These are phyloP conservation scores for Elsinoe fawcettii DNA, from an alignment of 2,329 filamentous ascomycete species.

Conservation along the genomic window DNA sequence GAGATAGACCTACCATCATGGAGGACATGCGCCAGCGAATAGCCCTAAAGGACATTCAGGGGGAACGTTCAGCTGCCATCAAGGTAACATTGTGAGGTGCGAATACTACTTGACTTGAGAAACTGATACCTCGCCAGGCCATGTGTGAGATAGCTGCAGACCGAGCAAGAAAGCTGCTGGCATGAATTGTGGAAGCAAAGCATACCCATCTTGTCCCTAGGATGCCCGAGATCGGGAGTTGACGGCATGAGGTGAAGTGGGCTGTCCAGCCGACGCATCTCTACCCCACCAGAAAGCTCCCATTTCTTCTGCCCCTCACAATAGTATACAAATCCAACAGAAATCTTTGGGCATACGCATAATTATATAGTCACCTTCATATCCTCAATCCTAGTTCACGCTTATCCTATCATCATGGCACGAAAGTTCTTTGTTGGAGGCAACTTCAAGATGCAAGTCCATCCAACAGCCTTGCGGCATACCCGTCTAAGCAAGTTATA, in stretches of 20 bases:
- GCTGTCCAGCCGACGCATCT: not conserved
- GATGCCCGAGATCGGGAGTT: constrained; percentile 3
- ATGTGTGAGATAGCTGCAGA: constrained; percentile 90
- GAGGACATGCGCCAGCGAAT: constrained; percentile 72
- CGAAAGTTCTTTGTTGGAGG: constrained; percentile 55
- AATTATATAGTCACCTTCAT: not conserved
- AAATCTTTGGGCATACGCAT: not conserved
- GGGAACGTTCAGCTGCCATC: constrained; percentile 66
- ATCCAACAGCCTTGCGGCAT: not conserved
- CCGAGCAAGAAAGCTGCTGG: constrained; percentile 57
- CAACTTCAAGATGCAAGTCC: constrained; percentile 92
- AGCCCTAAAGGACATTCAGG: constrained; percentile 53
- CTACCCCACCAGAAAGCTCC: constrained; percentile 2
- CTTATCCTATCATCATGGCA: constrained; percentile 26
- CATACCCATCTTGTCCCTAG: not conserved
- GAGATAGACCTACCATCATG: constrained; percentile 67
- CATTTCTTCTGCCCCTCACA: constrained; percentile 4
- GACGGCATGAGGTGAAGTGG: not conserved
- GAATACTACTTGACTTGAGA: constrained; percentile 5
- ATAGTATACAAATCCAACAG: not conserved
- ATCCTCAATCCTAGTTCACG: not conserved
- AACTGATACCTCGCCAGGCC: constrained; percentile 47
- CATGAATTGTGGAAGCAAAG: not conserved
- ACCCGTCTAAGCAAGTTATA: constrained; percentile 34
- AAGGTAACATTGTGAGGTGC: constrained; percentile 48